Conservation (phyloP, 2,329 filamentous ascomycete genomes). For the Hortaea werneckii region DNA sequence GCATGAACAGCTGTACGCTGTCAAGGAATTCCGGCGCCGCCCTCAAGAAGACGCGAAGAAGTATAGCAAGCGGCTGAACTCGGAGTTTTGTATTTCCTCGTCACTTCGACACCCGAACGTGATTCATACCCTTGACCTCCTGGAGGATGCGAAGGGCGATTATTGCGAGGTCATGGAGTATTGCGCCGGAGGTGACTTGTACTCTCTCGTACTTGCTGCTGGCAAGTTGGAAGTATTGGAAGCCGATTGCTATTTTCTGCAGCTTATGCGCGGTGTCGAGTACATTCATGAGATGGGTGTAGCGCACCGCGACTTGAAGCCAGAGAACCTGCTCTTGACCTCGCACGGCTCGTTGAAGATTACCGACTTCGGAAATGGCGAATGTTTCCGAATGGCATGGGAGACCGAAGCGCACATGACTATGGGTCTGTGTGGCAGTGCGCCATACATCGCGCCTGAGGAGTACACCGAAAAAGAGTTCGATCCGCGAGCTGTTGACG, state of each 20-base stretch:
- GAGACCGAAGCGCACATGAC: slow-evolving; percentile 98
- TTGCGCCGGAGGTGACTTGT: slow-evolving; percentile 90
- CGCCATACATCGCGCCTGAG: slow-evolving; percentile 93
- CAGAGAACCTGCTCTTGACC: slow-evolving; percentile 89
- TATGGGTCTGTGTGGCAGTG: slow-evolving; percentile 87
- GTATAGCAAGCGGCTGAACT: slow-evolving; percentile 93
- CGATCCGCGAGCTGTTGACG: slow-evolving; percentile 91
- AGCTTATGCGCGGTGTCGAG: slow-evolving; percentile 96
- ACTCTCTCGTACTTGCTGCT: slow-evolving; percentile 82
- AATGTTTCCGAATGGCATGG: slow-evolving; percentile 99
- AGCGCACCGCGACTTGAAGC: slow-evolving; percentile 90
- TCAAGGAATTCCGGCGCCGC: slow-evolving; percentile 93
- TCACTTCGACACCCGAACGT: slow-evolving; percentile 94
- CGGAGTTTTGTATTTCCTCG: slow-evolving; percentile 97
- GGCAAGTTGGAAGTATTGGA: slow-evolving; percentile 86
- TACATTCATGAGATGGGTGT: slow-evolving; percentile 99
- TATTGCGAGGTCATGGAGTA: slow-evolving; percentile 99
- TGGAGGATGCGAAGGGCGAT: slow-evolving; percentile 92
- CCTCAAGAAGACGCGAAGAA: slow-evolving; percentile 94
- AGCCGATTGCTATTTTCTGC: slow-evolving; percentile 97
- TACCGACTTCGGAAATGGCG: slow-evolving; percentile 96
- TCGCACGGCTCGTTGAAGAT: slow-evolving; percentile 91
- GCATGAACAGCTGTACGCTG: slow-evolving; percentile 83
- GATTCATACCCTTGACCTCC: slow-evolving; percentile 89
- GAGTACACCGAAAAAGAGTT: slow-evolving; percentile 95